Percentiles rank a stretch among this genome's conserved stretches.
Conservation (phyloP, 148 eudicot genomes). For the Simmondsia chinensis region DNA sequence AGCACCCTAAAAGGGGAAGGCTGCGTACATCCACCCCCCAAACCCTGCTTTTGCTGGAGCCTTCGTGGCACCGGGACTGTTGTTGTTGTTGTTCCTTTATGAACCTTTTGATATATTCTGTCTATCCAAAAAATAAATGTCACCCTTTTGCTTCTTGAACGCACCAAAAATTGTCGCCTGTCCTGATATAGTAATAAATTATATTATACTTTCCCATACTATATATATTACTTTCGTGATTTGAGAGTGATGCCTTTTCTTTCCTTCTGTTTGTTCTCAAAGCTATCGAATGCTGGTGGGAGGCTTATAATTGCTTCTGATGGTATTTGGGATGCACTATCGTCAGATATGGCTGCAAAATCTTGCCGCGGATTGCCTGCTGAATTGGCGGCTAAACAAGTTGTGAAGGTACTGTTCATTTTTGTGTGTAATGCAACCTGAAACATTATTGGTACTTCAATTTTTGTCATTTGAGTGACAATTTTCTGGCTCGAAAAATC, state of each 20-base stretch:
- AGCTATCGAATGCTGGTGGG: conserved; percentile 76
- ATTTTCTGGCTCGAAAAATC: too few relatives aligned
- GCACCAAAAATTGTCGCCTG: too few relatives aligned
- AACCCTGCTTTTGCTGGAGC: too few relatives aligned
- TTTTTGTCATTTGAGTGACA: too few relatives aligned
- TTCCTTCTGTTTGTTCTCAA: not conserved
- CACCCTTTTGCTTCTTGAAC: too few relatives aligned
- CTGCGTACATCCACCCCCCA: too few relatives aligned
- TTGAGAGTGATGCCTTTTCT: not conserved
- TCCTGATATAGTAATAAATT: not conserved
- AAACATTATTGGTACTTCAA: too few relatives aligned
- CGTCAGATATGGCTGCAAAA: conserved; percentile 72
- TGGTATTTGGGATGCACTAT: conserved; percentile 89
- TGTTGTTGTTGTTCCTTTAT: too few relatives aligned
- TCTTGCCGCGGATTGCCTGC: conserved; percentile 87
- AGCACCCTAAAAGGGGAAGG: too few relatives aligned
- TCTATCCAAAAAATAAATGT: too few relatives aligned
- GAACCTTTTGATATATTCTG: too few relatives aligned
- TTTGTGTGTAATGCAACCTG: not conserved
- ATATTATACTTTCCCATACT: not conserved
- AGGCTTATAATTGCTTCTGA: conserved; percentile 89
- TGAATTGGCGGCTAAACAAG: conserved; percentile 82
- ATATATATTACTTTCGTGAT: not conserved
- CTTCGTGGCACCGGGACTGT: too few relatives aligned
- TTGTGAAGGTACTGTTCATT: conserved; percentile 49